phyloP scores from a whole-genome alignment of 164 flowering plant species.

The Chloranthus sessilifolius region DNA sequence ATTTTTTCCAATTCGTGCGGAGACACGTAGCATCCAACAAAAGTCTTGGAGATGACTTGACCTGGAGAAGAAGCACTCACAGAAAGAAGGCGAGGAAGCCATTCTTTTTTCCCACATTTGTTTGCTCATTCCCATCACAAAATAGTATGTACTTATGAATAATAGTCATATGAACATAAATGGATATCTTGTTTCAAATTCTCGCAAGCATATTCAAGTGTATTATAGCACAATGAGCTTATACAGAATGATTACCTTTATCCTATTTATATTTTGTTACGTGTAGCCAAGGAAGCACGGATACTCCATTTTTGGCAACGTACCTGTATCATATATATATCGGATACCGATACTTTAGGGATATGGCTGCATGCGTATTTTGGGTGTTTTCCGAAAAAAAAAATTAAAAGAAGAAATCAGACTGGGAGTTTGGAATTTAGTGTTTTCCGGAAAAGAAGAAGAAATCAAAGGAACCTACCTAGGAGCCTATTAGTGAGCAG shows the following conservation, averaged over 20 bases:
- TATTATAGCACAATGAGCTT: neutral
- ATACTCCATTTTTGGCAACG: no score
- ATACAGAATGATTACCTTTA: neutral
- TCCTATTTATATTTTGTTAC: neutral
- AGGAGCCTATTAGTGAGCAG: no score
- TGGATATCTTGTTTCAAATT: neutral
- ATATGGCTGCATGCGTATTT: no score
- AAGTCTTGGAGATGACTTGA: neutral
- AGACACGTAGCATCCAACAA: neutral
- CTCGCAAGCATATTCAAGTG: constrained; percentile 3
- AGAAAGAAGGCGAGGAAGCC: neutral
- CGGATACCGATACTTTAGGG: no score
- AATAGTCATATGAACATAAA: constrained; percentile 1
- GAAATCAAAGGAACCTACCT: no score
- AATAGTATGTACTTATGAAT: neutral
- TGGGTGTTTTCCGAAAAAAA: no score
- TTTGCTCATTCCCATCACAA: neutral
- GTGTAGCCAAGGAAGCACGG: no score
- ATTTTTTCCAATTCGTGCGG: neutral
- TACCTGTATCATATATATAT: no score
- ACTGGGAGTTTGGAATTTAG: no score
- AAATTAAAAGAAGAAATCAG: no score
- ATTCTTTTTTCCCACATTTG: neutral
- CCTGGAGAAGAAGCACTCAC: neutral
- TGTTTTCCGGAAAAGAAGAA: no score